Percentiles rank a stretch among this genome's conserved stretches.
phyloP scores from a whole-genome alignment of 495 filamentous ascomycete genomes.

The Neurospora terricola region DNA sequence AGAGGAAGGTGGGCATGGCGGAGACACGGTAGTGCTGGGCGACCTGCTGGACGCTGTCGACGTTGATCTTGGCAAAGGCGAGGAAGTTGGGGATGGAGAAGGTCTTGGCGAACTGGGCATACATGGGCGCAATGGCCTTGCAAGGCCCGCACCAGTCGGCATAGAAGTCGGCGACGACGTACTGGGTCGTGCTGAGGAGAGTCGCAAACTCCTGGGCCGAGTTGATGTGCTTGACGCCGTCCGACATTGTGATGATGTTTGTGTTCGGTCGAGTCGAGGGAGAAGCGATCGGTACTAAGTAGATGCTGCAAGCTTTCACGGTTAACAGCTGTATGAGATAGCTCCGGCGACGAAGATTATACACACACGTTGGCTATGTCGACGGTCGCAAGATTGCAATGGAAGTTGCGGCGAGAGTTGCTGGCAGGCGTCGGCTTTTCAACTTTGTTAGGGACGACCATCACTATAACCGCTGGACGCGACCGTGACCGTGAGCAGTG shows the following conservation, averaged over 20 bases:
- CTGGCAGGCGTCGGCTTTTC: not conserved
- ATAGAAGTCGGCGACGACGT: constrained; percentile 45
- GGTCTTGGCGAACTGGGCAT: constrained; percentile 38
- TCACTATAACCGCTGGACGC: not conserved
- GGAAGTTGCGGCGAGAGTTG: not conserved
- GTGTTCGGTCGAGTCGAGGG: not conserved
- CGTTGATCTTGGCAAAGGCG: constrained; percentile 51
- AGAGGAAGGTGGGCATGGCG: constrained; percentile 79
- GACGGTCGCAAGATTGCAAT: not conserved
- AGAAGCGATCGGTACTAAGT: not conserved
- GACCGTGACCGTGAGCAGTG: not conserved
- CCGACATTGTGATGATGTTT: constrained; percentile 11
- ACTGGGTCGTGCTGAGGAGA: constrained; percentile 30
- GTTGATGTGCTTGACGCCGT: constrained; percentile 22
- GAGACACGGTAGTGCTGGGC: constrained; percentile 38
- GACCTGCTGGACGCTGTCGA: constrained; percentile 41
- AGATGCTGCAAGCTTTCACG: not conserved
- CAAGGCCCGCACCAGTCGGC: constrained; percentile 63
- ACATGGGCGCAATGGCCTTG: constrained; percentile 54
- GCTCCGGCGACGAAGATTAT: not conserved
- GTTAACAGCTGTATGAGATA: not conserved
- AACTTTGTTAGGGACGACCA: not conserved
- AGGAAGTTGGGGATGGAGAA: constrained; percentile 38
- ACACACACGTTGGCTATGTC: not conserved
- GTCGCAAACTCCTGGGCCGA: constrained; percentile 28